Conservation (phyloP, 441 rosid genomes). For the Arabidopsis hybrid region DNA sequence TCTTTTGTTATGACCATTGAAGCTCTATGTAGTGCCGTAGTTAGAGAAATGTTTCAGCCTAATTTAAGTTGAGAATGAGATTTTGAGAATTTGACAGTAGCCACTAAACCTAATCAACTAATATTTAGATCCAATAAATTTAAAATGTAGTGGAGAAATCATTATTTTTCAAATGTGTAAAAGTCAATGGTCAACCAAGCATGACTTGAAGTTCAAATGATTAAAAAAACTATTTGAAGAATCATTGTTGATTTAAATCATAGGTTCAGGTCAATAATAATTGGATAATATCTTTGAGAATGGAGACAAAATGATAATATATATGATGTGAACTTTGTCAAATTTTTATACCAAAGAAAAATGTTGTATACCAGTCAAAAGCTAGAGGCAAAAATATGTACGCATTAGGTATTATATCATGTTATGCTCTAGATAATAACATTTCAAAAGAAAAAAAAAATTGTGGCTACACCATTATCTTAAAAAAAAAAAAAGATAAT, state of each 20-base stretch:
- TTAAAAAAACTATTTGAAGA: slow-evolving; percentile 33
- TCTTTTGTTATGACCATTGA: background rate
- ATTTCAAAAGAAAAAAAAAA: too few species aligned
- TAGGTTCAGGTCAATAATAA: slow-evolving; percentile 33
- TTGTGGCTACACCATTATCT: too few species aligned
- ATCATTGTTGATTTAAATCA: slow-evolving; percentile 13
- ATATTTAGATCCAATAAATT: background rate
- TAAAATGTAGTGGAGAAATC: background rate
- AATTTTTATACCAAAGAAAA: slow-evolving; percentile 13
- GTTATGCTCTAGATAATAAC: too few species aligned
- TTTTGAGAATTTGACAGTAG: background rate
- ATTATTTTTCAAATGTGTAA: background rate
- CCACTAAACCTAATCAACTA: slow-evolving; percentile 13
- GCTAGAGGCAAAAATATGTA: too few species aligned
- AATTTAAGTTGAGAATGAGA: slow-evolving; percentile 8
- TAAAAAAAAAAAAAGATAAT: too few species aligned
- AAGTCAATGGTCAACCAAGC: slow-evolving; percentile 45
- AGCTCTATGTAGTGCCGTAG: background rate
- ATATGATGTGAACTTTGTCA: slow-evolving; percentile 32
- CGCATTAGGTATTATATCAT: too few species aligned
- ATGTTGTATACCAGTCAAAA: background rate
- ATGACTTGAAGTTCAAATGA: slow-evolving; percentile 40
- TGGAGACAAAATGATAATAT: slow-evolving; percentile 32
- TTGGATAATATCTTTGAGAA: slow-evolving; percentile 33
- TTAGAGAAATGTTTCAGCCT: background rate